Percentiles rank a stretch among this genome's conserved stretches.
These are phyloP conservation scores for Beauveria rudraprayagi DNA, from an alignment of 2,329 filamentous ascomycete species.

Conservation along the genomic window DNA sequence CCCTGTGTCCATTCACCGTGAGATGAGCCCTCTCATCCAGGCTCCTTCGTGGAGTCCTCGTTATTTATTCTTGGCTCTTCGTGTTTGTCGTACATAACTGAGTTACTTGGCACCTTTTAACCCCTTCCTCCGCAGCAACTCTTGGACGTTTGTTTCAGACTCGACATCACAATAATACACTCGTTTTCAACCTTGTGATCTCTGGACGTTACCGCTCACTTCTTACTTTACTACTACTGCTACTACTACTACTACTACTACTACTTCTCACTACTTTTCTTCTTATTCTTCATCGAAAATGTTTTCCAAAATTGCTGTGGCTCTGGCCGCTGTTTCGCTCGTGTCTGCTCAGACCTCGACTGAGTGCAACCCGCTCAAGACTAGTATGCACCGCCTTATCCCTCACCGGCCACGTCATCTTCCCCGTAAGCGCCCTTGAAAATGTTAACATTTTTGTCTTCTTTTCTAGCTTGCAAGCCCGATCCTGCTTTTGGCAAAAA, in stretches of 20 bases:
- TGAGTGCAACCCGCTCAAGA: constrained; percentile 45
- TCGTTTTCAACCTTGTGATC: constrained; percentile 4
- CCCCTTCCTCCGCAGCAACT: neutral
- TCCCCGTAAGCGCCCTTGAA: too few species aligned
- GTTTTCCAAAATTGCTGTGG: constrained; percentile 36
- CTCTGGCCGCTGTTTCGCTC: constrained; percentile 40
- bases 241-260: too few species aligned
- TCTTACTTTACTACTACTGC: neutral
- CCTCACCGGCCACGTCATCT: neutral
- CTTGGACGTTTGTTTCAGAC: neutral
- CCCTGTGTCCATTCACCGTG: neutral
- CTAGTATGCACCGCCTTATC: constrained; percentile 28
- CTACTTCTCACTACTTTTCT: too few species aligned
- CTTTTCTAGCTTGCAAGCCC: constrained; percentile 52
- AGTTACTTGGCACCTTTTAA: neutral
- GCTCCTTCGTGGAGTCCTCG: neutral
- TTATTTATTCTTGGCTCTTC: neutral
- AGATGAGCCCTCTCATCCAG: neutral
- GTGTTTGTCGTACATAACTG: neutral
- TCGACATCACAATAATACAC: neutral
- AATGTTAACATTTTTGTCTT: neutral
- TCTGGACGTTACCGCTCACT: neutral
- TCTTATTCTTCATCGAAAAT: constrained; percentile 23
- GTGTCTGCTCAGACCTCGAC: constrained; percentile 50
- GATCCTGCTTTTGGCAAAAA: constrained; percentile 67